A percentile compares a stretch with the other conserved stretches of the same genome.
phyloP scores from a whole-genome alignment of 2,329 filamentous ascomycete genomes.

The Verticillium tricorpus region DNA sequence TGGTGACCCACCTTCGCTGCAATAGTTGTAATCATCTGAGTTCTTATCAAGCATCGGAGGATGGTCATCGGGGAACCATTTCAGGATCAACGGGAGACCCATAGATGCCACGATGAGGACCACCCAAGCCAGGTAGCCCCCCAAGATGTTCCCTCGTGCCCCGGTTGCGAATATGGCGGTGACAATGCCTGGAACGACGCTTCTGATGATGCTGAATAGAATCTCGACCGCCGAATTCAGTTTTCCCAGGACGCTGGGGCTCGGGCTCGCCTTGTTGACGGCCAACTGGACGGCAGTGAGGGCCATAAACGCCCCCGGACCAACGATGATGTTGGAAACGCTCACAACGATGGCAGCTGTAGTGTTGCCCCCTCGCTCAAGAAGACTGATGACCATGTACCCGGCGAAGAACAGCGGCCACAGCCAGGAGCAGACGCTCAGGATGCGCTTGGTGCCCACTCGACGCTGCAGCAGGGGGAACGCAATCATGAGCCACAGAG shows the following conservation, averaged over 20 bases:
- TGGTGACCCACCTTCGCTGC: background rate
- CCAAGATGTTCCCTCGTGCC: background rate
- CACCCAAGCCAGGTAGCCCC: background rate
- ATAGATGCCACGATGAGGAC: background rate
- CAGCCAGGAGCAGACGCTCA: conserved; percentile 43
- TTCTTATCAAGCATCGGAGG: background rate
- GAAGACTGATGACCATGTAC: conserved; percentile 52
- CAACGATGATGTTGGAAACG: conserved; percentile 46
- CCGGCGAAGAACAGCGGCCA: conserved; percentile 64
- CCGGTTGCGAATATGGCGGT: background rate
- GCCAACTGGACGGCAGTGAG: conserved; percentile 70
- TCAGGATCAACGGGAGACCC: background rate
- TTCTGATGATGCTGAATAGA: background rate
- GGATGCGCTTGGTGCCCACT: conserved; percentile 61
- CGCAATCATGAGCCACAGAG: conserved; percentile 64
- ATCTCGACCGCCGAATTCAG: conserved; percentile 44
- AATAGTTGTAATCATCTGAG: background rate
- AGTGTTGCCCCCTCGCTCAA: conserved; percentile 43
- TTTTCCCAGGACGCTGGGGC: conserved; percentile 59
- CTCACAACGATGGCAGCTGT: conserved; percentile 48
- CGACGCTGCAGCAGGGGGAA: conserved; percentile 66
- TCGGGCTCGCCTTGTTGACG: conserved; percentile 69
- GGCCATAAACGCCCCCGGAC: conserved; percentile 61
- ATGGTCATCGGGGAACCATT: background rate
- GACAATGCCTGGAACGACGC: background rate